Conservation (phyloP, 805 yeast genomes). For the Cyberlindnera japonica region DNA sequence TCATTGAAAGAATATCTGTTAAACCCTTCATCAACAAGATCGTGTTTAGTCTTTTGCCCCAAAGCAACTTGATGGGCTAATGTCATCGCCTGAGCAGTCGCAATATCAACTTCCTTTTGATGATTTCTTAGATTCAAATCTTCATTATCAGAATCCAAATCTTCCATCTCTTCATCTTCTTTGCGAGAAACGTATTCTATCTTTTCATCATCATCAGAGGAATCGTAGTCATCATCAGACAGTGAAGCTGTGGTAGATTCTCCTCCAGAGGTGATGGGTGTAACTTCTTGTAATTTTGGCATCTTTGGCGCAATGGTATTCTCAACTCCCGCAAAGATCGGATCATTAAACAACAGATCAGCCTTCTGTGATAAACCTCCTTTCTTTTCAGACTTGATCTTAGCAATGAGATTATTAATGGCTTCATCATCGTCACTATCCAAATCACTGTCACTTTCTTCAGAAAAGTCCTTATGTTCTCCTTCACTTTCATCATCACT, state of each 20-base stretch:
- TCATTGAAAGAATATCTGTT: slow-evolving; percentile 92
- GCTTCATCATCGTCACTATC: slow-evolving; percentile 74
- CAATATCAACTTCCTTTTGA: slow-evolving; percentile 68
- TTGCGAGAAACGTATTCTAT: slow-evolving; percentile 47
- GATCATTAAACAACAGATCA: slow-evolving; percentile 45
- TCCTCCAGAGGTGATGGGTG: slow-evolving; percentile 13
- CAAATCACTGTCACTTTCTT: slow-evolving; percentile 31
- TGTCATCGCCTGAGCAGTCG: slow-evolving; percentile 96
- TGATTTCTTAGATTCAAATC: slow-evolving; percentile 45
- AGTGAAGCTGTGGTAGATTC: slow-evolving; percentile 25
- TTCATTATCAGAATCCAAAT: slow-evolving; percentile 46
- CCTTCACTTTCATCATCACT: slow-evolving; percentile 33
- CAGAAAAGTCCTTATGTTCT: slow-evolving; percentile 41
- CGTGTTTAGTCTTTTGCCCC: slow-evolving; percentile 81
- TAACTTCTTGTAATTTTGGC: slow-evolving; percentile 6
- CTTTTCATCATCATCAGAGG: slow-evolving; percentile 30
- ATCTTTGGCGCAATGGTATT: slow-evolving; percentile 29
- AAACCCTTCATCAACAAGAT: slow-evolving; percentile 87
- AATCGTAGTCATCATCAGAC: slow-evolving; percentile 18
- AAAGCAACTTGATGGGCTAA: slow-evolving; percentile 92
- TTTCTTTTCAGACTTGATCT: slow-evolving; percentile 44
- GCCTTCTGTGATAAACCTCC: slow-evolving; percentile 39
- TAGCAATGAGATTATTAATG: slow-evolving; percentile 55
- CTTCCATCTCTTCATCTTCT: slow-evolving; percentile 30
- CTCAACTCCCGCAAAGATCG: slow-evolving; percentile 48